Base-by-base conservation (phyloP, 2,329 filamentous ascomycete species). In the Pestalotiopsis sp. region DNA sequence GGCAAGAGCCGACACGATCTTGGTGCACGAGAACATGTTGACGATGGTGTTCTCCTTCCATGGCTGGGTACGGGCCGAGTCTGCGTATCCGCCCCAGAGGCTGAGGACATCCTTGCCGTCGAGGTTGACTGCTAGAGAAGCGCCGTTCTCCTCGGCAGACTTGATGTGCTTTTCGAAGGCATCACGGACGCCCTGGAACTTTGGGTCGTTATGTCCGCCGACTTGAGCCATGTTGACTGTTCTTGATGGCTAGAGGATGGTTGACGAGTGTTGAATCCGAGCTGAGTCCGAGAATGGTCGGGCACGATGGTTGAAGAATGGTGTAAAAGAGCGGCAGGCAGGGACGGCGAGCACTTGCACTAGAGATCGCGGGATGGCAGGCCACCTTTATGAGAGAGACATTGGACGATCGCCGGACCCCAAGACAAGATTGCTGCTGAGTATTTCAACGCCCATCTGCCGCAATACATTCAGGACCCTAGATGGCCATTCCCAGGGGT, bases 71-170 rank as follows among this genome's bases (percentile, higher is more conserved):
- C 72, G 72, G 3, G 68, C 73, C 4, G 69, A 40, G 65, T 82
- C 79, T 2, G 73, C 69, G 69, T 78, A 74, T 0, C 82, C 82
- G 60, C 80, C 82, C 80, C 80, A 84, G 38, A 84, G 72, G 66
- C 84, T 79, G 45, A 83, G 68, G 9, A 82, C 81, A 13, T 78
- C 75, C 31, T 77, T 69, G 25, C 81, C 82, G 66, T 79, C 73
- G 38, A 83, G 71, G 67, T 78, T 82, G 63, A 84, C 77, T 56
- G 74, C 75, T 56, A 85, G 70, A 2, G 80, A 82, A 23, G 80
- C 82, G 6, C 83, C 83, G 12, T 83, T 66, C 70, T 85, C 83
- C 4, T 80, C 75, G n/a, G 76, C 81, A 2, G 72, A 76, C 3
- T 73, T 69, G 23, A 85, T 57, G 60, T 76, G 76, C 17, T 77